Evolutionary conservation across 1,284 basidiomycete species (phyloP), one percentile per base, ranked within the genome.

Genomic region (Rhizoctonia solani): DNA sequence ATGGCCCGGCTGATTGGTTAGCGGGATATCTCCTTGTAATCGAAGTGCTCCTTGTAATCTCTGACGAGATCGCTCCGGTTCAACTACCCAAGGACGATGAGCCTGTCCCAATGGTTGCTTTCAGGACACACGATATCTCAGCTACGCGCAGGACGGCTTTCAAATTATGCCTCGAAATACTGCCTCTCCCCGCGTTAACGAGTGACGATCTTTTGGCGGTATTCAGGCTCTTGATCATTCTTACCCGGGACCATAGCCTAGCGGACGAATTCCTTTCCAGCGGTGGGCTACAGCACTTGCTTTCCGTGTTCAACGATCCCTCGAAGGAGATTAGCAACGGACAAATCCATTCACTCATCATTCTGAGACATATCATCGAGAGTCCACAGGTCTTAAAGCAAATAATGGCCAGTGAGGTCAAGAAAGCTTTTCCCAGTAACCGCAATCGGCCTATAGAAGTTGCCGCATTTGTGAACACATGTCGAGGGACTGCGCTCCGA

Each of bases 321-420:
- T 78, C 86, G 1, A 76, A 76, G 25, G 75, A 79, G 13, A 72
- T 75, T 16, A 75, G 74, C 42, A 87, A 89, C 29, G 90, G 89
- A 71, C 92, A 94, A 67, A 87, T 91, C 0, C 92, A 95, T 75
- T 85, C 94, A 53, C 87, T 89, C 21, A 91, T 92, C 74, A 89
- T 98, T 67, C 80, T 98, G 19, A 90, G 97, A 2, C 96, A 99
- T 75, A 79, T 93, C 61, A 85, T 96, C 59, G 97, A 99, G 77
- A 90, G 95, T 71, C 74, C 81, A 3, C 74, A 78, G 4, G 85
- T 84, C 1, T 76, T 98, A 32, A 83, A 86, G 65, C 80, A 81
- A 4, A 83, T 92, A 69, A 95, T 99, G 87, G 83, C 85, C 25
- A 87, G 90, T 69, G 91, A 95, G 72, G 83, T 98, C 72, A 88